Conservation (phyloP, 148 eudicot genomes). For the Camellia japonica region DNA sequence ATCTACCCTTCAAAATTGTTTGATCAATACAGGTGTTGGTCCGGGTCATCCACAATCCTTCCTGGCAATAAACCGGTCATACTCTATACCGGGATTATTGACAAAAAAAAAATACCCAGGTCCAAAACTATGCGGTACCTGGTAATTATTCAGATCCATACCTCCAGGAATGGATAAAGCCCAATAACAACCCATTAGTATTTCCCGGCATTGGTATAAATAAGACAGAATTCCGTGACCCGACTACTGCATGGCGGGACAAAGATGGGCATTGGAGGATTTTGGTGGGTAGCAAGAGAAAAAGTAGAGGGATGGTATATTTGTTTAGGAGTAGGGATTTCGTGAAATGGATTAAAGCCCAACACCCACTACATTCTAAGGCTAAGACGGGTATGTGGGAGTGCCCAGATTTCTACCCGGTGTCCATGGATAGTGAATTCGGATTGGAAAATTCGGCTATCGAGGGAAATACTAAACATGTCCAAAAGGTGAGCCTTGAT, state of each 20-base stretch:
- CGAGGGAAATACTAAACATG: slow-evolving; percentile 46
- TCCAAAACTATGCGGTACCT: slow-evolving; percentile 72
- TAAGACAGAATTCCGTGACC: slow-evolving; percentile 57
- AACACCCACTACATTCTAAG: slow-evolving; percentile 55
- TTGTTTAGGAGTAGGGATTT: slow-evolving; percentile 64
- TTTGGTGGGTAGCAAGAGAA: slow-evolving; percentile 48
- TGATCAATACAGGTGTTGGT: slow-evolving; percentile 59
- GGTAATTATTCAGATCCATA: slow-evolving; percentile 61
- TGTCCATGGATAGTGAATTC: slow-evolving; percentile 26
- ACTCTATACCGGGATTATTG: slow-evolving; percentile 59
- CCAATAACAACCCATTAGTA: slow-evolving; percentile 72
- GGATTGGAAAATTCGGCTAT: slow-evolving; percentile 50
- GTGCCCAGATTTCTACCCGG: slow-evolving; percentile 83
- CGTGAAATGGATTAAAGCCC: slow-evolving; percentile 46
- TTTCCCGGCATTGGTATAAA: slow-evolving; percentile 40
- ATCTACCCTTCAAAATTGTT: slow-evolving; percentile 44
- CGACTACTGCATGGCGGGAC: slow-evolving; percentile 41
- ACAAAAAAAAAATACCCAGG: slow-evolving; percentile 35
- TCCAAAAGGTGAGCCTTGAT: slow-evolving; percentile 75
- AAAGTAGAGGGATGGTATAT: slow-evolving; percentile 47
- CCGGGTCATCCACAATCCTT: slow-evolving; percentile 63
- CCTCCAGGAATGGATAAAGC: slow-evolving; percentile 67
- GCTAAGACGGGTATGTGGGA: slow-evolving; percentile 67
- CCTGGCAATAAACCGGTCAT: slow-evolving; percentile 46
- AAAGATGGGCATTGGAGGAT: slow-evolving; percentile 50